A percentile compares a stretch with the other conserved stretches of the same genome.
Evolutionary conservation across 257 asterid species (phyloP).

Genomic region (Misopates orontium): DNA sequence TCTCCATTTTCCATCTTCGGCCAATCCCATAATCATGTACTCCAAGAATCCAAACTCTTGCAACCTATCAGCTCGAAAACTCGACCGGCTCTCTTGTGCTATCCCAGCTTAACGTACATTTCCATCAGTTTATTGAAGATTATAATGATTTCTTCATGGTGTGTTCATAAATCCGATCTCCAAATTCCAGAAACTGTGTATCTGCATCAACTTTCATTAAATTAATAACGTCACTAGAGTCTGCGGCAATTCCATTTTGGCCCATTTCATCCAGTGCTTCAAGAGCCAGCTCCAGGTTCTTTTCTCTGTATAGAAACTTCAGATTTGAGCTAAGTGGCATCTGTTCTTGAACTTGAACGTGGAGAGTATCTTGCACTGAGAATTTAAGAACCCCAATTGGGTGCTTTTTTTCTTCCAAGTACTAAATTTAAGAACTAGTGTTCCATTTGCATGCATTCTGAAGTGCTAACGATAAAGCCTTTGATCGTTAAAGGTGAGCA

Average conservation of each 20-base stretch:
- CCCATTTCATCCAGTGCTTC: constrained; percentile 30
- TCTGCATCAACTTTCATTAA: constrained; percentile 27
- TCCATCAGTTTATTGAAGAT: constrained; percentile 34
- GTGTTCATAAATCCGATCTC: constrained; percentile 33
- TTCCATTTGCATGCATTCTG: too few relatives aligned
- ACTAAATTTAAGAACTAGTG: neutral
- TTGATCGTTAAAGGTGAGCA: constrained; percentile 22
- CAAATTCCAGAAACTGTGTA: constrained; percentile 21
- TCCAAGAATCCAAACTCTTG: constrained; percentile 39
- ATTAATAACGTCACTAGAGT: constrained; percentile 21
- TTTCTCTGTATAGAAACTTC: constrained; percentile 15
- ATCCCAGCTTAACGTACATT: constrained; percentile 33
- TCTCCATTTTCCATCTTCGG: constrained; percentile 29
- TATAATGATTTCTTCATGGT: constrained; percentile 15
- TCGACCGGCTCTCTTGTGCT: constrained; percentile 38
- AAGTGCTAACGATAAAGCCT: constrained; percentile 9
- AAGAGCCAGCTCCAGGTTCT: constrained; percentile 15
- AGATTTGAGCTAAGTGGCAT: neutral
- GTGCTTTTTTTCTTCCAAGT: constrained; percentile 1
- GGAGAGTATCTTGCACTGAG: constrained; percentile 19
- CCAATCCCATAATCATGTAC: constrained; percentile 33
- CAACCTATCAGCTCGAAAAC: constrained; percentile 38
- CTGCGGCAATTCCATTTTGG: constrained; percentile 23
- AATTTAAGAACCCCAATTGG: constrained; percentile 11
- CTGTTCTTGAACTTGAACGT: neutral